Percentiles rank a stretch among this genome's conserved stretches.
Evolutionary conservation across 495 filamentous ascomycete species (phyloP).

Genomic region (Copromyces sp.): DNA sequence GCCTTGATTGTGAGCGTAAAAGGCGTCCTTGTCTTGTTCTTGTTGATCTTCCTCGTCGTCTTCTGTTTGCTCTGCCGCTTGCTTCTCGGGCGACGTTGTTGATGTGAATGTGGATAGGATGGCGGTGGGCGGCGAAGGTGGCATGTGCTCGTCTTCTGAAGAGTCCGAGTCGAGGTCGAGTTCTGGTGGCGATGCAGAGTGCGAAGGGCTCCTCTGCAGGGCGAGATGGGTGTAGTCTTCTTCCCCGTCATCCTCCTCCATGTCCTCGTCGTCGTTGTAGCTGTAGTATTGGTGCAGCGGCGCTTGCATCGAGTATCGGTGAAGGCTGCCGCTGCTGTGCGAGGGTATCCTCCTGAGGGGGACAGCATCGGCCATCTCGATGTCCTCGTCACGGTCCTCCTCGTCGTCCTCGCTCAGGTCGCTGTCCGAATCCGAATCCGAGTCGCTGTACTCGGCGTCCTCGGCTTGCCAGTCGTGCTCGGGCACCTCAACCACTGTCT

Average conservation of each 20-base stretch:
- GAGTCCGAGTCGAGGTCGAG: slow-evolving; percentile 61
- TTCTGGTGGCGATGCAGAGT: slow-evolving; percentile 58
- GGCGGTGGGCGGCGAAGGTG: slow-evolving; percentile 69
- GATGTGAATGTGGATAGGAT: slow-evolving; percentile 50
- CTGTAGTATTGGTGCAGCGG: slow-evolving; percentile 3
- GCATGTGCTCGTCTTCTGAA: slow-evolving; percentile 59
- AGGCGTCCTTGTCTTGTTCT: slow-evolving; percentile 34
- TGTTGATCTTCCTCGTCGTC: slow-evolving; percentile 2
- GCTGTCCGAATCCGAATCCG: slow-evolving; percentile 28
- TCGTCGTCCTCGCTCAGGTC: slow-evolving; percentile 17
- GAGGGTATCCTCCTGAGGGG: slow-evolving; percentile 37
- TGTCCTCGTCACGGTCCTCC: slow-evolving; percentile 29
- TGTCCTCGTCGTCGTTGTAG: slow-evolving; percentile 39
- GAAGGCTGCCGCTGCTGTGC: slow-evolving; percentile 15
- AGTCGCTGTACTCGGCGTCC: slow-evolving; percentile 47
- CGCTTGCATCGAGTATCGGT: slow-evolving; percentile 6
- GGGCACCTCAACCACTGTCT: slow-evolving; percentile 62
- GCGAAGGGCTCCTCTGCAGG: slow-evolving; percentile 63
- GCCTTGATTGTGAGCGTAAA: slow-evolving; percentile 43
- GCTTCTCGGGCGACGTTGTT: slow-evolving; percentile 4
- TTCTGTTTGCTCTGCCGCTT: not conserved
- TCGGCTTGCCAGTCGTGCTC: slow-evolving; percentile 61
- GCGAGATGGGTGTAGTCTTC: slow-evolving; percentile 61
- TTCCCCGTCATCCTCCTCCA: slow-evolving; percentile 59
- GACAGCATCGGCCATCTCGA: slow-evolving; percentile 44